These are phyloP conservation scores for Lachancea meyersii DNA, from an alignment of 805 yeast species.

Conservation along the genomic window DNA sequence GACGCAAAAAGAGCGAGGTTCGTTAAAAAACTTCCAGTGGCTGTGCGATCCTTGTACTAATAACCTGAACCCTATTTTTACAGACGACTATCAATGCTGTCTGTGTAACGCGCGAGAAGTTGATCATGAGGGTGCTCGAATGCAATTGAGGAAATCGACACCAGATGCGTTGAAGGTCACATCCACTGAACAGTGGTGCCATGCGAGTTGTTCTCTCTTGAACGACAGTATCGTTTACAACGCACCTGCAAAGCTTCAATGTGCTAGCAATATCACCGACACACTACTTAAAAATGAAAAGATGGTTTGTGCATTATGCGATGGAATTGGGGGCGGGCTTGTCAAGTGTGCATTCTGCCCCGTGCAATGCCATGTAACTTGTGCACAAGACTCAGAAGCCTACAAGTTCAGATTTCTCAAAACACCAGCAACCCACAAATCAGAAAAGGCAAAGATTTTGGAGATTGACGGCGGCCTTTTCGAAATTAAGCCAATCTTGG, in stretches of 20 bases:
- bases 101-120: conserved; percentile 56
- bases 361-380: conserved; percentile 21
- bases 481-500: conserved; percentile 11
- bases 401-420: conserved; percentile 15
- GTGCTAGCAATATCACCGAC: conserved; percentile 37
- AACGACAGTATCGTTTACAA: conserved; percentile 41
- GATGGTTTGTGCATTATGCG: conserved; percentile 42
- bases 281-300: conserved; percentile 30
- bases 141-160: conserved; percentile 36
- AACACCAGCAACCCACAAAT: neutral
- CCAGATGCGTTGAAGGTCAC: conserved; percentile 73
- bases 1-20: neutral
- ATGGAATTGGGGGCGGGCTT: conserved; percentile 42
- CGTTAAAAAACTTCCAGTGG: conserved; percentile 43
- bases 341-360: conserved; percentile 19
- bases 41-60: conserved; percentile 75
- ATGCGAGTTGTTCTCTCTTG: conserved; percentile 63
- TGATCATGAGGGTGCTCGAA: conserved; percentile 41
- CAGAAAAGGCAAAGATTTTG: neutral
- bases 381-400: conserved; percentile 20
- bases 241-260: conserved; percentile 40
- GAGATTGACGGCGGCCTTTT: conserved; percentile 1
- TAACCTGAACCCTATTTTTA: conserved; percentile 52
- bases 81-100: conserved; percentile 55
- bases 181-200: conserved; percentile 66